These are phyloP conservation scores for Talaromyces trachyspermus DNA, from an alignment of 495 filamentous ascomycete species.

Conservation along the genomic window DNA sequence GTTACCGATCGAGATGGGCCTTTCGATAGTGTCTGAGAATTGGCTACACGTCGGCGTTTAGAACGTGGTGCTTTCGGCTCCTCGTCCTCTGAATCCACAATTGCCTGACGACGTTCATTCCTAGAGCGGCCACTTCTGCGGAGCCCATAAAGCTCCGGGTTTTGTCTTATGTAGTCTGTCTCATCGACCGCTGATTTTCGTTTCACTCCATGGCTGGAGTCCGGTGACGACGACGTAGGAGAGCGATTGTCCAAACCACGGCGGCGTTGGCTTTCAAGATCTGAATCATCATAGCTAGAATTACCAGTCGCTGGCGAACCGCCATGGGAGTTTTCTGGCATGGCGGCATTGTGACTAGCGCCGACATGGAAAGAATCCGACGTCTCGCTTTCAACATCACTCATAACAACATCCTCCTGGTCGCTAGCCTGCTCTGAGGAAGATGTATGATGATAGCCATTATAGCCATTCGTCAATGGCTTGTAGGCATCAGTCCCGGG, in stretches of 20 bases:
- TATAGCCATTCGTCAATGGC: conserved; percentile 37
- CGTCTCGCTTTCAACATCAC: conserved; percentile 47
- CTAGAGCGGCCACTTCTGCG: conserved; percentile 72
- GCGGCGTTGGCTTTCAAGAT: conserved; percentile 44
- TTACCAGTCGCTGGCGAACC: conserved; percentile 38
- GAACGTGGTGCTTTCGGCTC: conserved; percentile 35
- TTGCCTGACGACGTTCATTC: conserved; percentile 48
- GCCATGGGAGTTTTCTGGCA: conserved; percentile 59
- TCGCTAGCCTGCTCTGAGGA: conserved; percentile 28
- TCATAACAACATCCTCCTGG: conserved; percentile 29
- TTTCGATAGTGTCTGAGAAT: conserved; percentile 36
- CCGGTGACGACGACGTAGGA: conserved; percentile 49
- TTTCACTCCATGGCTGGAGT: conserved; percentile 59
- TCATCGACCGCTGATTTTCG: conserved; percentile 71
- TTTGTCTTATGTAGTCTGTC: conserved; percentile 75
- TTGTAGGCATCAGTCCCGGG: conserved; percentile 19
- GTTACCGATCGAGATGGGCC: conserved; percentile 36
- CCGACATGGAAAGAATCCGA: conserved; percentile 40
- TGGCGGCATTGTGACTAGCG: conserved; percentile 39
- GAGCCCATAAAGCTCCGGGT: conserved; percentile 94
- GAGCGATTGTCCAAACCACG: conserved; percentile 46
- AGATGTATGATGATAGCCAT: conserved; percentile 29
- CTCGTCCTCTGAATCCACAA: conserved; percentile 58
- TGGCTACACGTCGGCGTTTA: conserved; percentile 33
- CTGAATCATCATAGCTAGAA: conserved; percentile 70